Evolutionary conservation across 2,329 filamentous ascomycete genomes (phyloP), one percentile per base, ranked within the genome.

Genomic region (Colletotrichum abscissum): DNA sequence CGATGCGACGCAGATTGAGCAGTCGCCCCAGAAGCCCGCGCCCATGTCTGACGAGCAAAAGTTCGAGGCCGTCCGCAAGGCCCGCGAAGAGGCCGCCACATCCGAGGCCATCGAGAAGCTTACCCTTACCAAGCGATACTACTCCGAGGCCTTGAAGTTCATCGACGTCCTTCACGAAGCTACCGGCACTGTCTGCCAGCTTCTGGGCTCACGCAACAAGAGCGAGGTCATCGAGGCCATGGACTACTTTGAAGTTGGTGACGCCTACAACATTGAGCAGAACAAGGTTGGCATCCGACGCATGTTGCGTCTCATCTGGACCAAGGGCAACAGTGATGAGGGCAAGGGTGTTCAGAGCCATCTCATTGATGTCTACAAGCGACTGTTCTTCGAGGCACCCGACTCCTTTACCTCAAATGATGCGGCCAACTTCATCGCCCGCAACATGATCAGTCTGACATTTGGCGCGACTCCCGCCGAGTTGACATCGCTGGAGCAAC

Each of bases 371-470:
- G 98, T 95, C 82, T 99, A 99, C 86, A 97, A 94, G 80, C 92
- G 94, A 24, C 90, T 99, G 1, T 99, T 98, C 84, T 99, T 99
- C 78, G 95, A 98, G 79, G 95, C 97, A 0, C 97, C 97, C 0
- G 94, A 95, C 73, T 92, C 92, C 5, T 98, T 98, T 84, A 94
- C 89, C 72, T 86, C 92, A 35, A 98, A 98, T 77, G 95, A 98
- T 79, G 92, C 95, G 2, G 95, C 97, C 60, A 98, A 97, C 81
- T 99, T 97, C 80, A 93, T 99, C 79, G 96, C 96, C 30, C 92
- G 95, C 75, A 99, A 98, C 83, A 99, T 99, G 96, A 98, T 98
- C 83, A 98, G 95, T 87, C 85, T 99, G 79, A 99, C 97, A 0
- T 98, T 98, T 82, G 96, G 95, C 33, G 95, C 96, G 1, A 97